phyloP scores from a whole-genome alignment of 2,329 filamentous ascomycete species.

The Sporothrix brunneoviolacea region DNA sequence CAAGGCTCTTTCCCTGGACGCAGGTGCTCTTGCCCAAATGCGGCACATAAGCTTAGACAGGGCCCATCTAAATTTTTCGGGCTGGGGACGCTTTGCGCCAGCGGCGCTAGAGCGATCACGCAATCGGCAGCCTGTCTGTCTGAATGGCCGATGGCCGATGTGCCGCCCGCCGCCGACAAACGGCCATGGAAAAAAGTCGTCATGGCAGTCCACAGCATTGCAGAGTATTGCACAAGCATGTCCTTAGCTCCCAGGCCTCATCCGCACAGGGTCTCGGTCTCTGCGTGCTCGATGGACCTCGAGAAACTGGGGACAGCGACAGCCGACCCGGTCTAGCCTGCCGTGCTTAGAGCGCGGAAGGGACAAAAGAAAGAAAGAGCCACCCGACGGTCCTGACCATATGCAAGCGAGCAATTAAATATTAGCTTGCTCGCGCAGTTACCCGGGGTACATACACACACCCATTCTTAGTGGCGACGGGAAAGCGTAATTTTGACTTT shows the following conservation, averaged over 20 bases:
- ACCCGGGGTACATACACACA: slow-evolving; percentile 8
- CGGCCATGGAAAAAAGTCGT: slow-evolving; percentile 7
- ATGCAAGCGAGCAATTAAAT: slow-evolving; percentile 11
- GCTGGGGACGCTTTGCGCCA: slow-evolving; percentile 6
- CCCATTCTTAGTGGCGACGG: slow-evolving; percentile 12
- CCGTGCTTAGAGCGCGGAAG: slow-evolving; percentile 2
- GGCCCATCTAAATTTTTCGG: not conserved
- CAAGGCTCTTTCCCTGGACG: no score
- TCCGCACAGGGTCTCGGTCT: not conserved
- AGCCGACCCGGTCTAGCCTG: slow-evolving; percentile 12
- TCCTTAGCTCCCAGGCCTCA: no score
- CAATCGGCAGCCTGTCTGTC: slow-evolving; percentile 22
- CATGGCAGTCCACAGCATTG: slow-evolving; percentile 2
- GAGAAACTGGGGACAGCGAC: slow-evolving; percentile 9
- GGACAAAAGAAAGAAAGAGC: slow-evolving; percentile 6
- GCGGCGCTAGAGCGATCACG: slow-evolving; percentile 28
- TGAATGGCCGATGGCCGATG: slow-evolving; percentile 16
- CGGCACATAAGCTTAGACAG: not conserved
- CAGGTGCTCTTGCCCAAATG: slow-evolving; percentile 1
- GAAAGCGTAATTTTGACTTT: slow-evolving; percentile 2
- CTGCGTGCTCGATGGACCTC: not conserved
- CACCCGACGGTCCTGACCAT: slow-evolving; percentile 6
- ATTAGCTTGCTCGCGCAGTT: slow-evolving; percentile 10
- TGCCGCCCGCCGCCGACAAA: slow-evolving; percentile 2
- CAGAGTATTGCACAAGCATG: not conserved